Base-by-base conservation (phyloP, 441 rosid genomes). In the Erodium texanum region DNA sequence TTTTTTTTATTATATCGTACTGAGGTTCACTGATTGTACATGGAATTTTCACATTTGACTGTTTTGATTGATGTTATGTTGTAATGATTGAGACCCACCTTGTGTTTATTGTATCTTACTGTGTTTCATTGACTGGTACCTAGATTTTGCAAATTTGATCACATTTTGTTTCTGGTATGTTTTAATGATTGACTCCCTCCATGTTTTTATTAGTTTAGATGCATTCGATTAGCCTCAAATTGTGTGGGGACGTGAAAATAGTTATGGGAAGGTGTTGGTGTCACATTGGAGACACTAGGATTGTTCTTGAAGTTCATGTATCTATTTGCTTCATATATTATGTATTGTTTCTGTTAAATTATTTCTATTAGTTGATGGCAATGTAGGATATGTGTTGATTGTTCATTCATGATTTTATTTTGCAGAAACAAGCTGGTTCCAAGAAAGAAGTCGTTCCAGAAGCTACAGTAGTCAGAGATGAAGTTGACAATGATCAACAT, bases 381-480 rank as follows among this genome's bases (percentile, higher is more conserved):
- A 52, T 52, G 59, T 15, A 48, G 16, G 54, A 15, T 48, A 20
- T 59, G 41, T 61, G 50, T 22, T 66, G 4, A 43, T 27, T 14
- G n/a, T 19, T 14, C 36, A 9, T 68, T 5, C 15, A 73, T 65
- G 34, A 23, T 61, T 16, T 64, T 12, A 19, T n/a, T 74, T 32
- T 58, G 29, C 67, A 82, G 84, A 77, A 74, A 72, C 56, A 61
- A 10, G 18, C 38, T 68, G 56, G 56, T 15, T 5, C n/a, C 56
- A 71, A 62, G 75, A 74, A 68, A 62, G 72, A 75, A 71, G 62
- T 45, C 19, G 69, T 63, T 36, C 38, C 67, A 16, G 80, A 76
- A 62, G 66, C 73, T 59, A 68, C 63, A 7, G 74, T 23, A 16
- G 68, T 69, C 56, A 70, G 71, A 68, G 79, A 74, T 52, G 74